Percentiles rank a stretch among this genome's conserved stretches.
Conservation (phyloP, 805 yeast genomes). For the Barnettozyma pratensis region DNA sequence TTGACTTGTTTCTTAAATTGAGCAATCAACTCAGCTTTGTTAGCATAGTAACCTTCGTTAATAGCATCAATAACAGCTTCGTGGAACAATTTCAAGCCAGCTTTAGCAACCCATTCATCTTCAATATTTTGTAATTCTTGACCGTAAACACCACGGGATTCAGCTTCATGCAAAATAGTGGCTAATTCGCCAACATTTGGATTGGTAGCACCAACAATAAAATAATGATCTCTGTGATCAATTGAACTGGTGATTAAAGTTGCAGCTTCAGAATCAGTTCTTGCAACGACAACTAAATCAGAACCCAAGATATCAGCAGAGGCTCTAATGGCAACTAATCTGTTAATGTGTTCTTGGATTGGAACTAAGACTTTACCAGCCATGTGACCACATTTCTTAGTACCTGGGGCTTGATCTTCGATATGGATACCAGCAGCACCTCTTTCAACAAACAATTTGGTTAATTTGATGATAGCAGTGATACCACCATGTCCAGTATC, state of each 20-base stretch:
- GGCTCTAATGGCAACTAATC: conserved; percentile 90
- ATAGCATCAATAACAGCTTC: conserved; percentile 89
- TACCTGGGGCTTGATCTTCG: conserved; percentile 98
- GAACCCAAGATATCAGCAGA: conserved; percentile 91
- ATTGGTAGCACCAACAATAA: conserved; percentile 86
- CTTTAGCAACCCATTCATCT: conserved; percentile 73
- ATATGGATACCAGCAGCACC: conserved; percentile 99
- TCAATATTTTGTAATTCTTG: conserved; percentile 68
- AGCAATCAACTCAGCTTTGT: conserved; percentile 58
- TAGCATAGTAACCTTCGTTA: conserved; percentile 48
- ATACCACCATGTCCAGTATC: conserved; percentile 99
- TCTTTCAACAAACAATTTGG: conserved; percentile 92
- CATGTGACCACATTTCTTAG: conserved; percentile 99
- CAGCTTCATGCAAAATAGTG: conserved; percentile 78
- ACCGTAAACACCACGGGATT: conserved; percentile 66
- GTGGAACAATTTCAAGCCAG: conserved; percentile 82
- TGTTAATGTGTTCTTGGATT: conserved; percentile 93
- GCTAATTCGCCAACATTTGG: conserved; percentile 71
- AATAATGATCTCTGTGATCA: conserved; percentile 92
- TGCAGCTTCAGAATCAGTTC: conserved; percentile 98
- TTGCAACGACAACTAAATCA: conserved; percentile 81
- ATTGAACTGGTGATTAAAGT: conserved; percentile 90
- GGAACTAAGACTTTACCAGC: conserved; percentile 98
- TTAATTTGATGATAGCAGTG: conserved; percentile 91
- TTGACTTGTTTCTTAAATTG: conserved; percentile 64